Conservation (phyloP, 192 early-diverging fungal genomes). For the Coemansia sp. region DNA sequence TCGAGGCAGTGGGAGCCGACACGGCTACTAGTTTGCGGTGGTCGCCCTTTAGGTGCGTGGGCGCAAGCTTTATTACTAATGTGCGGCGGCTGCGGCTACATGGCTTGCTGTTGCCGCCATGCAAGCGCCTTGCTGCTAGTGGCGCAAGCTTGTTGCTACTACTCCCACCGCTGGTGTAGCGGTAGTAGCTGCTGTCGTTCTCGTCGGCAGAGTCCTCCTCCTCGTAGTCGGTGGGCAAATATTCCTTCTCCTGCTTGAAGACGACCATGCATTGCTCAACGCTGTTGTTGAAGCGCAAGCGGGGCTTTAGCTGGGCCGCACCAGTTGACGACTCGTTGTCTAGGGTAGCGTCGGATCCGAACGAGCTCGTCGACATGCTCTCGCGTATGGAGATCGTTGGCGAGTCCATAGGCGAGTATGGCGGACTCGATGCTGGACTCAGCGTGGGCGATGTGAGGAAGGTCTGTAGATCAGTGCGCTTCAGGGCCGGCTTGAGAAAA, state of each 20-base stretch:
- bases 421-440: conserved; percentile 40
- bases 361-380: conserved; percentile 48
- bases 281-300: conserved; percentile 52
- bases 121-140: conserved; percentile 8
- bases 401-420: conserved; percentile 30
- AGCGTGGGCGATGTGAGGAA: conserved; percentile 49
- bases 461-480: conserved; percentile 49
- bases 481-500: conserved; percentile 41
- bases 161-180: neutral
- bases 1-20: conserved; percentile 5
- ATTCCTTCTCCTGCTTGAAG: conserved; percentile 54
- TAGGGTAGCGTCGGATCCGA: conserved; percentile 41
- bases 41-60: conserved; percentile 49
- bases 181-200: conserved; percentile 1
- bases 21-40: conserved; percentile 35
- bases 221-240: conserved; percentile 47
- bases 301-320: conserved; percentile 21
- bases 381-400: conserved; percentile 49
- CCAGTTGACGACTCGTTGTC: conserved; percentile 19
- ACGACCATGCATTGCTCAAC: conserved; percentile 58
- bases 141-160: neutral
- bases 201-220: conserved; percentile 19
- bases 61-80: conserved; percentile 49
- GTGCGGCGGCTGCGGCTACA: conserved; percentile 28
- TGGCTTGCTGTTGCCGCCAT: conserved; percentile 3